Evolutionary conservation across 2,329 filamentous ascomycete genomes (phyloP).

Genomic region (Aspergillaceae sp.): DNA sequence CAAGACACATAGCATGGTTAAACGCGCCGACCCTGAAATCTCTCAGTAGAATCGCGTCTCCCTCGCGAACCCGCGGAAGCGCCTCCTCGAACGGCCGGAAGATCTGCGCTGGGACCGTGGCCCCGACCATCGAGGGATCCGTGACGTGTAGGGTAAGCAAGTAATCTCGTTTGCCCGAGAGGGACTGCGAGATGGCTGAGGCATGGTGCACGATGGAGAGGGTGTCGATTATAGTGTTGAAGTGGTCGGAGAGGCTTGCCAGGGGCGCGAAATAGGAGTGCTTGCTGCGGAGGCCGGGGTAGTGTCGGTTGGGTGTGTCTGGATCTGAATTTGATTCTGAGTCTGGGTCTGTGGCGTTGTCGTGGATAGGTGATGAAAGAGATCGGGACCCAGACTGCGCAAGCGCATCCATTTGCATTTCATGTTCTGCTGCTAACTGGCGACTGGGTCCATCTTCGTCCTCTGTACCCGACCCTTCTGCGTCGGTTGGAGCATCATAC

Average conservation of each 20-base stretch:
- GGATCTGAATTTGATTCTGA: no score
- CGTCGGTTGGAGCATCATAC: not conserved
- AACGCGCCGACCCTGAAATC: constrained; percentile 38
- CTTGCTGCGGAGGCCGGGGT: constrained; percentile 31
- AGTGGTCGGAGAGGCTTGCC: constrained; percentile 35
- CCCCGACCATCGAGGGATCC: constrained; percentile 36
- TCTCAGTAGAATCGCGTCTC: constrained; percentile 38
- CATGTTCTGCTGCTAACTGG: no score
- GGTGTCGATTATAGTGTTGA: constrained; percentile 32
- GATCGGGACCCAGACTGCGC: not conserved
- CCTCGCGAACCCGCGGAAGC: constrained; percentile 30
- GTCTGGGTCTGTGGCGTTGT: constrained; percentile 9
- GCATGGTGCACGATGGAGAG: constrained; percentile 33
- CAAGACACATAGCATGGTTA: constrained; percentile 32
- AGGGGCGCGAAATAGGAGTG: constrained; percentile 38
- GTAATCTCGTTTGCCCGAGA: constrained; percentile 33
- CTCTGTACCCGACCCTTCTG: no score
- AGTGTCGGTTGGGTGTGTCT: constrained; percentile 11
- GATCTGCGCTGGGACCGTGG: constrained; percentile 32
- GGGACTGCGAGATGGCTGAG: constrained; percentile 24
- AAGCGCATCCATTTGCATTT: no score
- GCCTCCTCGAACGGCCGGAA: constrained; percentile 32
- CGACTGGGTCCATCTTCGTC: no score
- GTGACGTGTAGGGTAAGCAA: constrained; percentile 35
- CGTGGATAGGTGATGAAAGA: not conserved